A percentile compares a stretch with the other conserved stretches of the same genome.
phyloP scores from a whole-genome alignment of 495 filamentous ascomycete genomes.

The Sabuloglossum arenarium region DNA sequence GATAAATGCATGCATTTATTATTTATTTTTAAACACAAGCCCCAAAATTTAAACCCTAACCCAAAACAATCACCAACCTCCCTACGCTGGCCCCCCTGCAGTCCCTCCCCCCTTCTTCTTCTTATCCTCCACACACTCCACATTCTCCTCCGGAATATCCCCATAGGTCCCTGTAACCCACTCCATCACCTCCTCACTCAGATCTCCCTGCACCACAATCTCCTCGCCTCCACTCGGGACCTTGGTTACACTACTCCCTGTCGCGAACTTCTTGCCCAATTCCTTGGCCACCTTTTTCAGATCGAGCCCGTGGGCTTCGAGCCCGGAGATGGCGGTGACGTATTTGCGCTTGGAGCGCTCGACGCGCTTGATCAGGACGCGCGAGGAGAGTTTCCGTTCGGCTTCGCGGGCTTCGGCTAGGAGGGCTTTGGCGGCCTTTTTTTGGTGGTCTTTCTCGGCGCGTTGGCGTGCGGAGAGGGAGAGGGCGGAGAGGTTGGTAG shows the following conservation, averaged over 20 bases:
- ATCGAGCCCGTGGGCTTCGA: conserved; percentile 80
- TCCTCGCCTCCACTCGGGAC: conserved; percentile 50
- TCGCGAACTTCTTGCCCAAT: conserved; percentile 83
- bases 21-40: too few relatives aligned
- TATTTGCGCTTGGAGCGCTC: conserved; percentile 96
- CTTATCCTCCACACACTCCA: conserved; percentile 85
- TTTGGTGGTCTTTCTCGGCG: conserved; percentile 80
- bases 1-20: too few relatives aligned
- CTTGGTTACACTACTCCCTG: conserved; percentile 82
- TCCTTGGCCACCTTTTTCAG: conserved; percentile 86
- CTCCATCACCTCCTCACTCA: conserved; percentile 85
- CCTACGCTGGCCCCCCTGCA: background rate
- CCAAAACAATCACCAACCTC: background rate
- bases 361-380: conserved; percentile 83
- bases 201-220: conserved; percentile 94
- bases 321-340: conserved; percentile 71
- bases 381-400: conserved; percentile 53
- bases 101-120: conserved; percentile 47
- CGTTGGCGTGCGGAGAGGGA: conserved; percentile 78
- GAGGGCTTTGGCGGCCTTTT: conserved; percentile 85
- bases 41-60: too few relatives aligned
- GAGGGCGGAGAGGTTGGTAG: conserved; percentile 62
- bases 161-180: conserved; percentile 72
- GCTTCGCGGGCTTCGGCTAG: conserved; percentile 59
- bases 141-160: conserved; percentile 75